Conservation (phyloP, 495 filamentous ascomycete genomes). For the Talaromyces borbonicus region DNA sequence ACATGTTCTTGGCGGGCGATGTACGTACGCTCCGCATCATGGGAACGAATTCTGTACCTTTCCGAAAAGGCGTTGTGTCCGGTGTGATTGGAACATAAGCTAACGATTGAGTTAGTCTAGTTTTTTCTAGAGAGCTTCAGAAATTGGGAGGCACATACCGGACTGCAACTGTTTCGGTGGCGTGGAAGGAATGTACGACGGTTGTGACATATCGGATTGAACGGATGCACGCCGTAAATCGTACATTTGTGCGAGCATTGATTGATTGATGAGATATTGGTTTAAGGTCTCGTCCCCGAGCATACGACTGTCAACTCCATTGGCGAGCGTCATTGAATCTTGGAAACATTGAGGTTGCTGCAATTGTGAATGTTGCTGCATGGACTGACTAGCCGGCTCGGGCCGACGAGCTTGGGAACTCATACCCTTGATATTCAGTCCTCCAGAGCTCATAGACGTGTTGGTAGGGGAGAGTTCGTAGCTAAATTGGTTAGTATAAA, state of each 20-base stretch:
- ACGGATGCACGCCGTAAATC: slow-evolving; percentile 28
- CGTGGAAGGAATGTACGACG: slow-evolving; percentile 43
- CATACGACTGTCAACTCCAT: slow-evolving; percentile 7
- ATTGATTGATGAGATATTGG: slow-evolving; percentile 11
- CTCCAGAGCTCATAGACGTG: slow-evolving; percentile 13
- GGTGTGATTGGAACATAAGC: slow-evolving; percentile 41
- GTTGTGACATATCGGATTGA: slow-evolving; percentile 27
- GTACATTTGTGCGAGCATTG: slow-evolving; percentile 3
- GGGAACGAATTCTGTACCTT: slow-evolving; percentile 28
- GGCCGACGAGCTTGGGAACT: slow-evolving; percentile 12
- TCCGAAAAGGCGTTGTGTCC: slow-evolving; percentile 36
- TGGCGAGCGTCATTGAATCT: slow-evolving; percentile 3
- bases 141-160: slow-evolving; percentile 46
- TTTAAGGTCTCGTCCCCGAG: slow-evolving; percentile 22
- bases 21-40: slow-evolving; percentile 22
- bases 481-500: slow-evolving; percentile 13
- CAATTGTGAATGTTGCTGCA: slow-evolving; percentile 18
- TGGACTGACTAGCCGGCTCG: slow-evolving; percentile 17
- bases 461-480: slow-evolving; percentile 13
- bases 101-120: slow-evolving; percentile 15
- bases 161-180: slow-evolving; percentile 44
- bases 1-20: slow-evolving; percentile 25
- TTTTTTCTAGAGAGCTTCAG: neutral
- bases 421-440: slow-evolving; percentile 11
- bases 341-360: slow-evolving; percentile 15